A percentile compares a stretch with the other conserved stretches of the same genome.
These are phyloP conservation scores for Phytopythium litorale DNA, from an alignment of 352 stramenopile genomes.

Conservation along the genomic window DNA sequence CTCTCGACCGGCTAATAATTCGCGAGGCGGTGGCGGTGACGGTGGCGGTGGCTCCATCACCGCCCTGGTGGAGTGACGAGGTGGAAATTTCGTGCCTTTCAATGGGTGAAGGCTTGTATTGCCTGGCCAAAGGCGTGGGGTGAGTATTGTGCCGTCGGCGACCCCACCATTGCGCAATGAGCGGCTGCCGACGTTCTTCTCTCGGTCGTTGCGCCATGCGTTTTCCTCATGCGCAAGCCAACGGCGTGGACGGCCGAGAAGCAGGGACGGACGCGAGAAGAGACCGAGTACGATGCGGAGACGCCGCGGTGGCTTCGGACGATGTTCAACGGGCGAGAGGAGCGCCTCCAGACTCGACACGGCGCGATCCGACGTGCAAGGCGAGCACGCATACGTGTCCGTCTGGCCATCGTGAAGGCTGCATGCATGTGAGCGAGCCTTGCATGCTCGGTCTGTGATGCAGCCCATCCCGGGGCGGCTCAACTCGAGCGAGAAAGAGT, in stretches of 20 bases:
- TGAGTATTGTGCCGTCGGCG: not conserved
- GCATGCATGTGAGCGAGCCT: not conserved
- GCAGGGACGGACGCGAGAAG: not conserved
- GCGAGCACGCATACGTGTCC: not conserved
- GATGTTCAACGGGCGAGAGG: not conserved
- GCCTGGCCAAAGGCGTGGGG: not conserved
- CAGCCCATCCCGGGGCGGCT: not conserved
- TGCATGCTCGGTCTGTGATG: not conserved
- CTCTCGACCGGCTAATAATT: not conserved
- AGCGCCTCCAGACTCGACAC: not conserved
- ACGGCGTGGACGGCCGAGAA: not conserved
- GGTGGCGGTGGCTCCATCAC: not conserved
- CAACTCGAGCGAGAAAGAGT: slow-evolving; percentile 4
- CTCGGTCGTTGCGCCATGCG: not conserved
- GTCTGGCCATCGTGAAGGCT: not conserved
- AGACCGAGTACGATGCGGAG: not conserved
- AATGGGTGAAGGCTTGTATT: not conserved
- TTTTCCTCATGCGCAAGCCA: not conserved
- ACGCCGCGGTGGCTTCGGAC: not conserved
- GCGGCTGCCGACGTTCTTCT: not conserved
- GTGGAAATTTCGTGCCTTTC: not conserved
- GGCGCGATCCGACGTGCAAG: not conserved
- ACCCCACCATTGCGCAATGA: slow-evolving; percentile 4
- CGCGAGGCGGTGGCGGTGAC: not conserved
- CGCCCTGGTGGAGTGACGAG: not conserved